A percentile compares a stretch with the other conserved stretches of the same genome.
Evolutionary conservation across 2,329 filamentous ascomycete genomes (phyloP).

Genomic region (Mariannaea sp.): DNA sequence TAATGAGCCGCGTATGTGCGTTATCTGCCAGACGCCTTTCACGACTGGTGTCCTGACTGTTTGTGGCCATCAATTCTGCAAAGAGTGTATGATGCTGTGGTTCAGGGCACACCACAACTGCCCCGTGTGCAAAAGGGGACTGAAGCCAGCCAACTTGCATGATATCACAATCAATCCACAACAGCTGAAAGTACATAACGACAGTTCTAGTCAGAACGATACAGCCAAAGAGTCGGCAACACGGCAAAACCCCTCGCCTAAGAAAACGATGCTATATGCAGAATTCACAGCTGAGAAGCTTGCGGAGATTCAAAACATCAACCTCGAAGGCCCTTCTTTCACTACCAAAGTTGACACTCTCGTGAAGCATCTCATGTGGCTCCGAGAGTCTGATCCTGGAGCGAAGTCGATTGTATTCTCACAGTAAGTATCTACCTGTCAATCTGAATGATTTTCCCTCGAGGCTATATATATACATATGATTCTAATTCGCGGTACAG

Average conservation of each 20-base stretch:
- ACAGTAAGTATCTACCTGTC: constrained; percentile 64
- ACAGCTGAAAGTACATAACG: constrained; percentile 67
- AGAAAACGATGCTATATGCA: constrained; percentile 69
- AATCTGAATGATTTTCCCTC: too few species aligned
- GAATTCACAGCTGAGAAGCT: constrained; percentile 74
- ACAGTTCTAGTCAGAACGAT: constrained; percentile 19
- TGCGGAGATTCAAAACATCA: constrained; percentile 79
- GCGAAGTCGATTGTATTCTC: constrained; percentile 95
- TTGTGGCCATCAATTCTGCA: constrained; percentile 92
- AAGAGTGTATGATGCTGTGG: constrained; percentile 83
- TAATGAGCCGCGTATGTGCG: constrained; percentile 71
- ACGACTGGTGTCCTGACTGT: constrained; percentile 80
- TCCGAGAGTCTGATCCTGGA: constrained; percentile 81
- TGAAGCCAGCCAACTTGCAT: constrained; percentile 73
- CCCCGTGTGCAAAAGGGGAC: constrained; percentile 77
- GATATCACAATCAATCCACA: constrained; percentile 83
- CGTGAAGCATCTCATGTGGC: constrained; percentile 81
- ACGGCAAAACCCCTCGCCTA: constrained; percentile 31
- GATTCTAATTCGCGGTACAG: constrained; percentile 31
- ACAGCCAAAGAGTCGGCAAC: constrained; percentile 18
- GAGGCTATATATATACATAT: neutral
- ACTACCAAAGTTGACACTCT: constrained; percentile 90
- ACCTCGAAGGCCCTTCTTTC: constrained; percentile 74
- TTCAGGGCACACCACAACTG: constrained; percentile 75
- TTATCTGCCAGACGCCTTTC: constrained; percentile 83